These are phyloP conservation scores for Trichoderma erinaceum DNA, from an alignment of 495 filamentous ascomycete genomes.

Conservation along the genomic window DNA sequence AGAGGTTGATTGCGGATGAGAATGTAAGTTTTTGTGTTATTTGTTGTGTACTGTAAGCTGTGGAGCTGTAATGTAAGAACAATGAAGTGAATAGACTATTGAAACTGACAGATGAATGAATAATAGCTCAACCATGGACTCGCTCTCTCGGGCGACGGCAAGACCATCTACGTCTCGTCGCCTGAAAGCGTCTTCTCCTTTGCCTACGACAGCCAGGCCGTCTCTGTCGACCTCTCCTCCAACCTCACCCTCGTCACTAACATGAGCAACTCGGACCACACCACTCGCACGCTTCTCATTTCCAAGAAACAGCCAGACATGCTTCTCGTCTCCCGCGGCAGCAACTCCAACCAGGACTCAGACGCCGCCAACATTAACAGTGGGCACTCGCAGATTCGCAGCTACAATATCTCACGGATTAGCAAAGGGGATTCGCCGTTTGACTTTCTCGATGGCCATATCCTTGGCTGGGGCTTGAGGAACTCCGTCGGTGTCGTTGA, in stretches of 20 bases:
- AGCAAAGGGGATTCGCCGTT: conserved; percentile 18
- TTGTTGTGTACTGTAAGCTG: conserved; percentile 14
- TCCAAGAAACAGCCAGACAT: conserved; percentile 39
- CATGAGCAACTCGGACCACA: conserved; percentile 56
- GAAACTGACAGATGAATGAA: not conserved
- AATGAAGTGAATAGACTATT: not conserved
- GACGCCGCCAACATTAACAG: conserved; percentile 37
- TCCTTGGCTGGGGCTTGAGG: conserved; percentile 65
- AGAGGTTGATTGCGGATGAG: conserved; percentile 26
- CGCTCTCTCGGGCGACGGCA: conserved; percentile 54
- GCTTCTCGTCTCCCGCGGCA: conserved; percentile 60
- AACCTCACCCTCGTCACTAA: conserved; percentile 46
- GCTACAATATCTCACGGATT: conserved; percentile 50
- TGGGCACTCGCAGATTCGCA: conserved; percentile 59
- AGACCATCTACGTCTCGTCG: conserved; percentile 59
- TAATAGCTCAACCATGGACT: conserved; percentile 55
- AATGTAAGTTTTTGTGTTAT: conserved; percentile 33
- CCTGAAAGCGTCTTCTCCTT: conserved; percentile 51
- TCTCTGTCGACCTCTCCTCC: conserved; percentile 33
- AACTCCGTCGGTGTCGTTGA: conserved; percentile 63
- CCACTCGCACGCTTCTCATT: conserved; percentile 56
- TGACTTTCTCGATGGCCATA: conserved; percentile 41
- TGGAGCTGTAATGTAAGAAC: too few relatives aligned
- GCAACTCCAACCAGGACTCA: conserved; percentile 53
- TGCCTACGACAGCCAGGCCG: conserved; percentile 47